Base-by-base conservation (phyloP, 352 stramenopile genomes). In the Phytophthora europaea region DNA sequence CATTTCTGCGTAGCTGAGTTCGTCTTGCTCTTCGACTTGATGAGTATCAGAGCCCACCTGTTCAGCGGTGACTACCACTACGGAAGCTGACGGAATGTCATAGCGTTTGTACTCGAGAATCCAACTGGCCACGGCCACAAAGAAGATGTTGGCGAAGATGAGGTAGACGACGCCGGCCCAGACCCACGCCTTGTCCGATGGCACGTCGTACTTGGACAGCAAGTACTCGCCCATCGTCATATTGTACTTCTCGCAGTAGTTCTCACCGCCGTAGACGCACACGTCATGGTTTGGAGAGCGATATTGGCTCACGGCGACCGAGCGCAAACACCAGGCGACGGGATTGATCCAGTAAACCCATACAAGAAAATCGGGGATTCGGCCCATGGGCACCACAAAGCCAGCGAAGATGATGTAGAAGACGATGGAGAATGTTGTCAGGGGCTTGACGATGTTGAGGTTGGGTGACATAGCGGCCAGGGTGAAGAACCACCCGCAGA, bases 331-430 rank as follows among this genome's bases (percentile, higher is more conserved):
- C 83, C 83, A 91, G 0, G 76, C 57, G 6, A 91, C 20, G 0
- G 83, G 85, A 50, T 88, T 85, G 26, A 91, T 75, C 72, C 76
- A 88, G 55, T 86, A 89, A 23, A 89, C 23, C 83, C 81, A 90
- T n/a, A 75, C 68, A 8, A 75, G 69, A 22, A 72, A 75, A 34
- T 70, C 34, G 1, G 80, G 81, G 9, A 89, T 84, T 1, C 61
- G 33, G 5, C 57, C 34, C 23, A 70, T 65, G 0, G 80, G 55
- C 50, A 85, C 70, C 50, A 85, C 59, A n/a, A 85, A 87, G 13
- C 81, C 81, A 9, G 59, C 61, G 43, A 76, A 79, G 5, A 79
- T 31, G 6, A 72, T 20, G 34, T 53, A 64, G 16, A 67, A 28
- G 2, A 50, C n/a, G 18, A 82, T 72, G 23, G 60, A 72, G 48